Evolutionary conservation across 768 basidiomycete species (phyloP).

Genomic region (Tulasnella sp.): DNA sequence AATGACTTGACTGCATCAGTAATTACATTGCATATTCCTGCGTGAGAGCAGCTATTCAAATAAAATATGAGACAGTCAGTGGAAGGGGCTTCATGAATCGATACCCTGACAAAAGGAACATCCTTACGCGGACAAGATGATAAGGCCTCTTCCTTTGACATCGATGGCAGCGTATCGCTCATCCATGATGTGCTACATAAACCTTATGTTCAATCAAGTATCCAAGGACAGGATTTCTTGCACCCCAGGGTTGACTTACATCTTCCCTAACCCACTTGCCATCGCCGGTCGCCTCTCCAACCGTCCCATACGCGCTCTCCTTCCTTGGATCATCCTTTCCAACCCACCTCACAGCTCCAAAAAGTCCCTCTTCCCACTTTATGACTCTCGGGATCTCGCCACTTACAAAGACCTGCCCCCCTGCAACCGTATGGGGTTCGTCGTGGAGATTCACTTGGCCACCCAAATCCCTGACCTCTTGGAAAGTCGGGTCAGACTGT

Average conservation of each 20-base stretch:
- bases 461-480: constrained; percentile 53
- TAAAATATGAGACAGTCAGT: neutral
- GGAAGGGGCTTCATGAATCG: neutral
- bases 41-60: constrained; percentile 56
- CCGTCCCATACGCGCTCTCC: neutral
- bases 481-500: constrained; percentile 67
- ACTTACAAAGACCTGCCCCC: constrained; percentile 65
- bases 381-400: constrained; percentile 74
- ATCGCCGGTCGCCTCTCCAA: constrained; percentile 17
- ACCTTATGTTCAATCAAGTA: neutral
- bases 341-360: constrained; percentile 63
- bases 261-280: constrained; percentile 54
- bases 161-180: constrained; percentile 75
- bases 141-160: constrained; percentile 71
- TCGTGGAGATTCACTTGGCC: constrained; percentile 57
- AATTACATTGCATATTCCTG: constrained; percentile 80
- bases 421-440: constrained; percentile 54
- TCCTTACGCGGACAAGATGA: constrained; percentile 77
- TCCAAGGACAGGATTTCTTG: neutral
- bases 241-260: constrained; percentile 37
- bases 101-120: constrained; percentile 23
- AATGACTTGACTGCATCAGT: constrained; percentile 62
- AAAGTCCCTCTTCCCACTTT: constrained; percentile 61
- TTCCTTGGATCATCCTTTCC: constrained; percentile 28
- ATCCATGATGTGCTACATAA: constrained; percentile 65